These are phyloP conservation scores for Keqinozyma sinolaborantium DNA, from an alignment of 1,139 yeast species.

Conservation along the genomic window DNA sequence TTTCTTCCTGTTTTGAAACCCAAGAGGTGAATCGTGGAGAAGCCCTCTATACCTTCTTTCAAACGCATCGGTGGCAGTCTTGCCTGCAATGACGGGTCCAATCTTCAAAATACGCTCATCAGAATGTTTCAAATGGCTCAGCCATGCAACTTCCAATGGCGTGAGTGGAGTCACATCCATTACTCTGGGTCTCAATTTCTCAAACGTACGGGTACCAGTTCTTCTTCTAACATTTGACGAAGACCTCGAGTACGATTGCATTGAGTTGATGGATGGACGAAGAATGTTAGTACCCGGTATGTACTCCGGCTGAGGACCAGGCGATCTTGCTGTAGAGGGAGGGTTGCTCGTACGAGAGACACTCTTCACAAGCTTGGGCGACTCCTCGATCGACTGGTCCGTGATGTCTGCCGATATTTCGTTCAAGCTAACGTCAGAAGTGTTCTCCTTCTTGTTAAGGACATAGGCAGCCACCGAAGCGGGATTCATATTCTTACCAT, in stretches of 20 bases:
- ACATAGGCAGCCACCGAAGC: constrained; percentile 48
- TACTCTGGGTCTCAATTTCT: constrained; percentile 22
- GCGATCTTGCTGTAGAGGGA: no score
- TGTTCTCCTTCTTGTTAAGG: constrained; percentile 22
- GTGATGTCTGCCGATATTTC: no score
- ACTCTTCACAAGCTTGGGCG: no score
- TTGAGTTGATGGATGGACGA: constrained; percentile 47
- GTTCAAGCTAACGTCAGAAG: neutral
- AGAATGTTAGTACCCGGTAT: constrained; percentile 60
- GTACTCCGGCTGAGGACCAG: constrained; percentile 29
- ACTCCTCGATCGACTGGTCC: no score
- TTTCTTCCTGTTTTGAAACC: constrained; percentile 22
- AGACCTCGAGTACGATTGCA: constrained; percentile 28
- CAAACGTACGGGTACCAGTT: constrained; percentile 5
- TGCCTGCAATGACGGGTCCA: constrained; percentile 48
- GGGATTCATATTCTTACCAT: constrained; percentile 24
- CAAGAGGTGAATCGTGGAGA: constrained; percentile 60
- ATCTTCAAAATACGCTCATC: constrained; percentile 71
- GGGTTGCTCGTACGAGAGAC: no score
- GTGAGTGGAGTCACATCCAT: constrained; percentile 55
- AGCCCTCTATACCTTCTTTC: constrained; percentile 57
- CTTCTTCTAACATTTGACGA: constrained; percentile 13
- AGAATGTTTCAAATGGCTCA: constrained; percentile 49
- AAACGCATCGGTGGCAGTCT: constrained; percentile 41
- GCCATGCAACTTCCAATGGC: constrained; percentile 68